Evolutionary conservation across 1,284 basidiomycete genomes (phyloP).

Genomic region (Heterobasidion occidentale): DNA sequence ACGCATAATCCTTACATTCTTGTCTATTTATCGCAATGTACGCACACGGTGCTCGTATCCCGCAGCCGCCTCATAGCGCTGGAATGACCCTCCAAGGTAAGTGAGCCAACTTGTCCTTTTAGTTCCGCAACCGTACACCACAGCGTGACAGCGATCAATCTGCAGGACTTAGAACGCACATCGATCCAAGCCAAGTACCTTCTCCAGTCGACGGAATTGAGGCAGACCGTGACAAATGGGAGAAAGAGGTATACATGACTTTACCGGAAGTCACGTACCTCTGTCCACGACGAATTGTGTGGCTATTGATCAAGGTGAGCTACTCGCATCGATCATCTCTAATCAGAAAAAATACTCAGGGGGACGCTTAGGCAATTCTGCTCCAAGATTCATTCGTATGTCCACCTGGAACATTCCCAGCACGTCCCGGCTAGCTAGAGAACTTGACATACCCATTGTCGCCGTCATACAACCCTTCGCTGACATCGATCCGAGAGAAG

Average conservation of each 20-base stretch:
- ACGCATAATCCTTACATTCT: too few species aligned
- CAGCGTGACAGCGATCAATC: not conserved
- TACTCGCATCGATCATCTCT: not conserved
- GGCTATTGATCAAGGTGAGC: slow-evolving; percentile 86
- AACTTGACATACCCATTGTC: slow-evolving; percentile 82
- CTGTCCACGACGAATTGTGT: slow-evolving; percentile 84
- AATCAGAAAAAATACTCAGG: not conserved
- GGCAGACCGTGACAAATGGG: slow-evolving; percentile 79
- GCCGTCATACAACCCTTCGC: slow-evolving; percentile 91
- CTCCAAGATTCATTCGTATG: slow-evolving; percentile 58
- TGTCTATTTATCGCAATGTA: not conserved
- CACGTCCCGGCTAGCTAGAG: slow-evolving; percentile 72
- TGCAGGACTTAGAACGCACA: slow-evolving; percentile 70
- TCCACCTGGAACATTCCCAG: slow-evolving; percentile 74
- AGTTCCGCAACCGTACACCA: not conserved
- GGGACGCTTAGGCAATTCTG: slow-evolving; percentile 48
- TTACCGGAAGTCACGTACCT: slow-evolving; percentile 70
- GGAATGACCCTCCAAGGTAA: slow-evolving; percentile 60
- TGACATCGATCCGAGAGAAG: slow-evolving; percentile 74
- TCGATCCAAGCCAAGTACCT: slow-evolving; percentile 89
- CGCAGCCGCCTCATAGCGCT: slow-evolving; percentile 77
- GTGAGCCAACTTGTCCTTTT: not conserved
- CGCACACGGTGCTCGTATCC: slow-evolving; percentile 41
- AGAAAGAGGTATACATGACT: slow-evolving; percentile 71
- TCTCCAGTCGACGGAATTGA: slow-evolving; percentile 84